Evolutionary conservation across 768 basidiomycete species (phyloP).

Genomic region (Tricholoma matsutake): DNA sequence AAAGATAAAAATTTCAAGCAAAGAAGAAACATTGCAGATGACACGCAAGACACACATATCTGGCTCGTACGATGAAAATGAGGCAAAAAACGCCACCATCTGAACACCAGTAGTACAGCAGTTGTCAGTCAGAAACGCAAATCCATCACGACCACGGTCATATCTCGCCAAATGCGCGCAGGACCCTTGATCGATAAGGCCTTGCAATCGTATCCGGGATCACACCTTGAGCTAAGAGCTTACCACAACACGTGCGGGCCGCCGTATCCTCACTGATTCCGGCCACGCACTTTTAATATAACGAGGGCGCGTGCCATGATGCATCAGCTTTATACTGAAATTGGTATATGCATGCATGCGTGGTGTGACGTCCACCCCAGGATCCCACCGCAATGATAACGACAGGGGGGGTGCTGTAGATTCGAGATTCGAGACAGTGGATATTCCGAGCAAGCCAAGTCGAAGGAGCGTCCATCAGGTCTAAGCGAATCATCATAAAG

Average conservation of each 20-base stretch:
- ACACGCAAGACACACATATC: neutral
- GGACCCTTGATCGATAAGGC: neutral
- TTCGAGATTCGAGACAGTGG: neutral
- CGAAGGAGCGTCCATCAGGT: neutral
- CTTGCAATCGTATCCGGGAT: neutral
- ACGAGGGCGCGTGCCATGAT: neutral
- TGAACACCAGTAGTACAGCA: neutral
- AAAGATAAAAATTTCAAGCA: neutral
- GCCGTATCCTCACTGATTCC: neutral
- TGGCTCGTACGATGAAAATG: neutral
- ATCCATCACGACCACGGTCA: neutral
- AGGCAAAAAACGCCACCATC: neutral
- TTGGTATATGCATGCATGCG: neutral
- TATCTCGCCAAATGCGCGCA: neutral
- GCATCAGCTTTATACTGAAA: neutral
- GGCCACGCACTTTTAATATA: neutral
- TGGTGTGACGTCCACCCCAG: neutral
- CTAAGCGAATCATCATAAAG: neutral
- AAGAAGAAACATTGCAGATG: neutral
- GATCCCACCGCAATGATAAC: too few species aligned
- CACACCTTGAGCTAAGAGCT: neutral
- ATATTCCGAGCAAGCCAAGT: neutral
- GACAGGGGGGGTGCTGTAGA: neutral
- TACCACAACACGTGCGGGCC: neutral
- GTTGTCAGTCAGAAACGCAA: neutral